Evolutionary conservation across 106 monocot genomes (phyloP), one percentile per base, ranked within the genome.

Genomic region (Acorus gramineus): DNA sequence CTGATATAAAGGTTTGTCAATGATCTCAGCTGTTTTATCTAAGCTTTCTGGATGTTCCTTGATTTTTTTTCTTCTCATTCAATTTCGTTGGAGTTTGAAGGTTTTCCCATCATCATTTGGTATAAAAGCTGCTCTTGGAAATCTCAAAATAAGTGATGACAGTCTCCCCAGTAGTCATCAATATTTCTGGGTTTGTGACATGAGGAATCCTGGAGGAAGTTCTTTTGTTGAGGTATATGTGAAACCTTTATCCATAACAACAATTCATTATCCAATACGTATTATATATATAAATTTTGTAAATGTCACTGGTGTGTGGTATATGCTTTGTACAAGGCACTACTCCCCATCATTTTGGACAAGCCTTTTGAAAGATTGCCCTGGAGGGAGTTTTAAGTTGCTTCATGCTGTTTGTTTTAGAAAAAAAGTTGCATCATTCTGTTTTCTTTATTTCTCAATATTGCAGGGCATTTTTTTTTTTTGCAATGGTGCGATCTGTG

Each of bases 71-170:
- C 28, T 62, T 56, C 11, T 56, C 6, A 65, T 54, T 60, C 44
- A 13, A 44, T 66, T 46, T 10, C 6, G 56, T 63, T 75, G 47
- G 8, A 69, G 43, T 56, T 67, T 14, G 61, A 28, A 92, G 98
- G 88, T 98, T 43, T 98, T 85, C 67, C 82, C 98, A 55, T 83
- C 91, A 60, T 98, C 98, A 52, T 98, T 98, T 71, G 77, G 77
- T 67, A 86, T 98, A 64, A 92, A 92, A 71, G 98, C 98, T 77
- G 80, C 98, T 57, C 84, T 98, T 70, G 98, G 98, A 56, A 98
- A 98, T 66, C 78, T 98, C 66, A 92, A 86, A 77, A 98, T 98
- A 78, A 98, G 98, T 66, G 98, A 98, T 73, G 87, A 98, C 57
- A 92, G 81, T 75, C 85, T 98, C 57, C 74, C 80, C 62, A 65